A percentile compares a stretch with the other conserved stretches of the same genome.
These are phyloP conservation scores for Stephanodiscus minutulus DNA, from an alignment of 108 stramenopile species.

Conservation along the genomic window DNA sequence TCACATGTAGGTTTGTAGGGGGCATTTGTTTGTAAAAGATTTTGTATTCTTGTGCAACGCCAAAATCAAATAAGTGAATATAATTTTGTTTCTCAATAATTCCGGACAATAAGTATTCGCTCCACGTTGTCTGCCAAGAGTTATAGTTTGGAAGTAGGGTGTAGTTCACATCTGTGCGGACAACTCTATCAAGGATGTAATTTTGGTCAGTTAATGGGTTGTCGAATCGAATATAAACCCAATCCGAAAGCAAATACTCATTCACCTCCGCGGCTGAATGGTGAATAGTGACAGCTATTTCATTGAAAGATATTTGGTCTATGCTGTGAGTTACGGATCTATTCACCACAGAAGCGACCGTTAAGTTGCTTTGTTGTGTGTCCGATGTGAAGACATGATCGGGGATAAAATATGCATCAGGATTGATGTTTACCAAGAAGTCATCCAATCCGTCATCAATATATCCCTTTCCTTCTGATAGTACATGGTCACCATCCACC, in stretches of 20 bases:
- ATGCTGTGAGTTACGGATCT: slow-evolving; percentile 11
- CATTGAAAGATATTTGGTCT: neutral
- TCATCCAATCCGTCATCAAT: slow-evolving; percentile 41
- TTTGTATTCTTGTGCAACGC: slow-evolving; percentile 21
- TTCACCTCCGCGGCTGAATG: slow-evolving; percentile 4
- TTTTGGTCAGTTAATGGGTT: slow-evolving; percentile 13
- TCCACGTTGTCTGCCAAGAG: slow-evolving; percentile 45
- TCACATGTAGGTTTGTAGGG: slow-evolving; percentile 7
- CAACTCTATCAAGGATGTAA: slow-evolving; percentile 21
- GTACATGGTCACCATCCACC: slow-evolving; percentile 28
- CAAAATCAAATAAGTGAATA: slow-evolving; percentile 41
- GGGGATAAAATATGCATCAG: slow-evolving; percentile 30
- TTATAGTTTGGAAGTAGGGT: slow-evolving; percentile 25
- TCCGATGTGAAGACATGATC: slow-evolving; percentile 43
- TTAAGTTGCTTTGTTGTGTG: slow-evolving; percentile 31
- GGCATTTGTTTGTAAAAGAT: slow-evolving; percentile 3
- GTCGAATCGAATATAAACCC: slow-evolving; percentile 39
- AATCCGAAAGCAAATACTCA: slow-evolving; percentile 18
- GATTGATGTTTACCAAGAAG: slow-evolving; percentile 30
- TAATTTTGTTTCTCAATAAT: slow-evolving; percentile 16
- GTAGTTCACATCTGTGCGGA: slow-evolving; percentile 34
- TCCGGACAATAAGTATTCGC: slow-evolving; percentile 28
- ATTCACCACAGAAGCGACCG: slow-evolving; percentile 25
- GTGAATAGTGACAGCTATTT: slow-evolving; percentile 27
- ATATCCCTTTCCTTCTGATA: slow-evolving; percentile 21